Conservation (phyloP, 1,284 basidiomycete genomes). For the Mycena sp. region DNA sequence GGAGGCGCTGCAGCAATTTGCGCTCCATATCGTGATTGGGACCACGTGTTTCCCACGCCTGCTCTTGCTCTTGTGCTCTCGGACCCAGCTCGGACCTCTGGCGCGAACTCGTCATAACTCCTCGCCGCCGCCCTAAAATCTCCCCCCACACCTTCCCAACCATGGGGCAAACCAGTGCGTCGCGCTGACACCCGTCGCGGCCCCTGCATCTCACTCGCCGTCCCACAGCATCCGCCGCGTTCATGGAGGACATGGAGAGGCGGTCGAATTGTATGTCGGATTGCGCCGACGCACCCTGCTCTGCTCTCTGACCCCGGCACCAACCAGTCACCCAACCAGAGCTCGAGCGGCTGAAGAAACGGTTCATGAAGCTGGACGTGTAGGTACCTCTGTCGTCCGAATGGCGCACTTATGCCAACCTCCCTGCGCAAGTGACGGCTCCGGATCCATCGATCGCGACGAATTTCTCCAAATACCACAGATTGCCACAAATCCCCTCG, state of each 20-base stretch:
- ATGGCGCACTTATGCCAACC: background rate
- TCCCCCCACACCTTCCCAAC: background rate
- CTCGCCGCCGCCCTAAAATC: background rate
- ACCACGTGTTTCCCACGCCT: constrained; percentile 10
- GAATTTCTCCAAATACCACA: constrained; percentile 99
- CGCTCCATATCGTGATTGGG: background rate
- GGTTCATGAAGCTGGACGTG: constrained; percentile 97
- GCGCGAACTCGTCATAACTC: too few relatives aligned
- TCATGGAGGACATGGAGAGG: constrained; percentile 94
- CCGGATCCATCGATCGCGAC: constrained; percentile 97
- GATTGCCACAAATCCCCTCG: constrained; percentile 97
- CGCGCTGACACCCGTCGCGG: background rate
- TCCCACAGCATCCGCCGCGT: constrained; percentile 67
- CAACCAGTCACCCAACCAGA: constrained; percentile 88
- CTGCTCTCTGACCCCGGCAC: constrained; percentile 3
- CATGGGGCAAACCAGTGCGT: constrained; percentile 34
- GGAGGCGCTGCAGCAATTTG: constrained; percentile 10
- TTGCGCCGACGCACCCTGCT: background rate
- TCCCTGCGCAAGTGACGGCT: constrained; percentile 78
- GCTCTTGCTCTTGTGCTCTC: constrained; percentile 20
- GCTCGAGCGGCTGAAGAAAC: constrained; percentile 94
- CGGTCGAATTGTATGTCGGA: constrained; percentile 87
- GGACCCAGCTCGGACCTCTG: too few relatives aligned
- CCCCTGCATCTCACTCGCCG: background rate
- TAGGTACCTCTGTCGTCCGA: constrained; percentile 18